Evolutionary conservation across 2,329 filamentous ascomycete genomes (phyloP), one percentile per base, ranked within the genome.

Genomic region (Coleophoma crateriformis): DNA sequence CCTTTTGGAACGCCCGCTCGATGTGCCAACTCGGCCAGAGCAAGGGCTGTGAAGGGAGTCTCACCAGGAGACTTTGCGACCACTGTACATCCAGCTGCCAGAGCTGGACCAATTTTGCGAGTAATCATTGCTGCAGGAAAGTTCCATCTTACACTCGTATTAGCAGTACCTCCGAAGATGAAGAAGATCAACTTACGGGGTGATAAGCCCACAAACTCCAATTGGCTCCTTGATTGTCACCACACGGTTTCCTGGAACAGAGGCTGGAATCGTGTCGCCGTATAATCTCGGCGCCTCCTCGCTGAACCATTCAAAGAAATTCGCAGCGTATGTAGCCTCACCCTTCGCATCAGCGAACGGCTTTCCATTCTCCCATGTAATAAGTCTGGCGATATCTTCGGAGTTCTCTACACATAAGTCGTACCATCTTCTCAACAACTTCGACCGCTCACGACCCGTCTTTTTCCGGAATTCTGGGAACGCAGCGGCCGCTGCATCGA

Each of bases 81-180:
- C 2, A 95, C 88, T 0, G 92, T 96, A 71, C 92, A 97, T 51
- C 94, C 94, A n/a, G 90, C 91, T 15, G 94, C 94, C 49, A 97
- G 76, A 8, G 87, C 88, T 2, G 88, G 82, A 2, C 79, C 84
- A 46, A 84, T 76, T 67, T 87, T 87, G 52, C 84, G 72, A 7
- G 83, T 86, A 56, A 88, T 81, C 85, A 89, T 89, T 45, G 85
- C 85, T 3, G 84, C 81, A 12, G 86, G 86, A 62, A 95, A 95
- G 70, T 95, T 95, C 90, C 89, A 94, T 56, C 76, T 78, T 50
- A 10, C 27, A 27, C 27, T 7, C 8, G 27, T 27, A 27, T 27
- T 27, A 27, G 27, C 27, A 27, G 27, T 7, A 2, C 8, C 27
- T 27, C 27, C 27, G 5, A 27, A 27, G 6, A 27, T 7, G 27